These are phyloP conservation scores for Pichia thaimueangensis DNA, from an alignment of 805 yeast species.

Conservation along the genomic window DNA sequence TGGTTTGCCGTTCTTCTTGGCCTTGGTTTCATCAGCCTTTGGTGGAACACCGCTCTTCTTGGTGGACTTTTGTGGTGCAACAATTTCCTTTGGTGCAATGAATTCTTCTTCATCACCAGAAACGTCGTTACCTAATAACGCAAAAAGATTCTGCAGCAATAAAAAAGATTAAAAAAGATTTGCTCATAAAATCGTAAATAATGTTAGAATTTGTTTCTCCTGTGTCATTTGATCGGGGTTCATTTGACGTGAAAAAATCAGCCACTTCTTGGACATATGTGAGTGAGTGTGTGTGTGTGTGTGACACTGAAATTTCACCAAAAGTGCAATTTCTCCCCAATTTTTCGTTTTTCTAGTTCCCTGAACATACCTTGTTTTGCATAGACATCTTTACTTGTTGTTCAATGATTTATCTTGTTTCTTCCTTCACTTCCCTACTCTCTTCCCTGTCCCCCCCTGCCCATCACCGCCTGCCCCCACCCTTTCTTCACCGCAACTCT, in stretches of 20 bases:
- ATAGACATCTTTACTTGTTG: slow-evolving; percentile 13
- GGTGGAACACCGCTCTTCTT: slow-evolving; percentile 80
- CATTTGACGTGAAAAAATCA: too few species aligned
- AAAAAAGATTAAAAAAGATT: not conserved
- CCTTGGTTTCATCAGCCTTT: slow-evolving; percentile 72
- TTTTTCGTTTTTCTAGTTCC: too few species aligned
- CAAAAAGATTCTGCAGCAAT: slow-evolving; percentile 59
- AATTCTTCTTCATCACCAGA: slow-evolving; percentile 64
- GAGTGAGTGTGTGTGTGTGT: too few species aligned
- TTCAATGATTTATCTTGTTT: not conserved
- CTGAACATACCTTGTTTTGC: slow-evolving; percentile 18
- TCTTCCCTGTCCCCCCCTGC: too few species aligned
- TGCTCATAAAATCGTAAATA: too few species aligned
- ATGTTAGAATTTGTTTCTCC: slow-evolving; percentile 7
- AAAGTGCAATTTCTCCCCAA: too few species aligned
- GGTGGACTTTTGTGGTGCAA: slow-evolving; percentile 75
- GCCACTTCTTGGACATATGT: too few species aligned
- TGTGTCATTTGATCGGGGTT: too few species aligned
- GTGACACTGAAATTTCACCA: too few species aligned
- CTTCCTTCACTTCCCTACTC: not conserved
- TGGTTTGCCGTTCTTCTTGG: slow-evolving; percentile 63
- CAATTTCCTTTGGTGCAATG: slow-evolving; percentile 64
- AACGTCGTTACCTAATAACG: slow-evolving; percentile 82
- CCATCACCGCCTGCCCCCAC: too few species aligned
- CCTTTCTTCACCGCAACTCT: not conserved